Conservation (phyloP, 768 basidiomycete genomes). For the Heimioporus sp. region DNA sequence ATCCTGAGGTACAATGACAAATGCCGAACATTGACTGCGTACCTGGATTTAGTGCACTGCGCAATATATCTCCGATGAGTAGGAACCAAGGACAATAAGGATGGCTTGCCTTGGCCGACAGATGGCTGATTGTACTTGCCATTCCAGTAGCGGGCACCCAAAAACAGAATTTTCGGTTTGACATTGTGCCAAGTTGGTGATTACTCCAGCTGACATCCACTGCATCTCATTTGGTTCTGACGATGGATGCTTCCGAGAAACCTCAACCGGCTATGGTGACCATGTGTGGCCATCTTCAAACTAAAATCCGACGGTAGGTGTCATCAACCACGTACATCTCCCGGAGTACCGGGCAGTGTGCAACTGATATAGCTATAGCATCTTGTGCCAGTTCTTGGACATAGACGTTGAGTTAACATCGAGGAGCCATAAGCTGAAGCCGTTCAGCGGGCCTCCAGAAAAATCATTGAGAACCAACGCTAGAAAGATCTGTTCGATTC, state of each 20-base stretch:
- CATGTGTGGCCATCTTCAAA: not conserved
- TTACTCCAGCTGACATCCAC: not conserved
- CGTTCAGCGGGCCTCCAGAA: not conserved
- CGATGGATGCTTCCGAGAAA: not conserved
- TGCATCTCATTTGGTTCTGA: conserved; percentile 4
- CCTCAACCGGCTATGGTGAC: not conserved
- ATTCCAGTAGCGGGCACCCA: conserved; percentile 6
- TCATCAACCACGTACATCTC: not conserved
- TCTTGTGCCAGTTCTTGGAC: not conserved
- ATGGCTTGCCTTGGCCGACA: conserved; percentile 18
- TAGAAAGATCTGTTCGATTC: not conserved
- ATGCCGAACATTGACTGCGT: conserved; percentile 7
- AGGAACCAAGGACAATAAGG: conserved; percentile 14
- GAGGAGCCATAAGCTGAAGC: not conserved
- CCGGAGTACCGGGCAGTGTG: not conserved
- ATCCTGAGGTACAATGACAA: not conserved
- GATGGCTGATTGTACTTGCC: conserved; percentile 9
- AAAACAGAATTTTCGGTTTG: not conserved
- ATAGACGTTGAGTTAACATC: not conserved
- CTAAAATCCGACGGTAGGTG: not conserved
- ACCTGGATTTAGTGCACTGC: not conserved
- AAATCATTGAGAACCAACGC: not conserved
- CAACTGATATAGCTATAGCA: not conserved
- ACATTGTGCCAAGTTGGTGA: conserved; percentile 4
- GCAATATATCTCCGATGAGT: conserved; percentile 10